A percentile compares a stretch with the other conserved stretches of the same genome.
Conservation (phyloP, 2,329 filamentous ascomycete species). For the Diatrype stigma region DNA sequence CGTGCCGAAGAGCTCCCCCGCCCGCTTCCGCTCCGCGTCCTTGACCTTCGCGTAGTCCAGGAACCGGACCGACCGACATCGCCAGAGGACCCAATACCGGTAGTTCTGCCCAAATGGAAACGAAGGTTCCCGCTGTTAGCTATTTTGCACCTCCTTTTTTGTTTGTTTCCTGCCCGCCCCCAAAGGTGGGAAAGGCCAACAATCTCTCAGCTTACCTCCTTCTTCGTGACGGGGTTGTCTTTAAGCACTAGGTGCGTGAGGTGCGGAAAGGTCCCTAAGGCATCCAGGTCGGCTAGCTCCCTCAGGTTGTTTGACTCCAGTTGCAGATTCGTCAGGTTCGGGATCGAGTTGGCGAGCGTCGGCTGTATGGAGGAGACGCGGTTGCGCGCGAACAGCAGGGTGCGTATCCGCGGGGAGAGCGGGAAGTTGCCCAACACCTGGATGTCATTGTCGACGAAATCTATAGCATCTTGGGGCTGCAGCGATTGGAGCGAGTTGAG, state of each 20-base stretch:
- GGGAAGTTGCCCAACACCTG: slow-evolving; percentile 87
- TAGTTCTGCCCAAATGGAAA: slow-evolving; percentile 66
- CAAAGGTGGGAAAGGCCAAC: no score
- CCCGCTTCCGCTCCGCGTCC: slow-evolving; percentile 72
- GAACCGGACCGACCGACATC: slow-evolving; percentile 79
- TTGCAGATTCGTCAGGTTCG: slow-evolving; percentile 77
- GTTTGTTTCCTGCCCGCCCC: not conserved
- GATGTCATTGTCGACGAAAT: slow-evolving; percentile 98
- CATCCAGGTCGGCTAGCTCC: slow-evolving; percentile 84
- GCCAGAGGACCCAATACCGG: slow-evolving; percentile 86
- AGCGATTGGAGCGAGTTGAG: not conserved
- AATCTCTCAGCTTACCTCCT: slow-evolving; percentile 90
- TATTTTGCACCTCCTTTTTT: not conserved
- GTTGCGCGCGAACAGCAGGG: slow-evolving; percentile 85
- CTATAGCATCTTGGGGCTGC: slow-evolving; percentile 92
- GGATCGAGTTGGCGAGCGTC: slow-evolving; percentile 68
- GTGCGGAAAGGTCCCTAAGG: slow-evolving; percentile 62
- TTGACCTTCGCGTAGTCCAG: slow-evolving; percentile 92
- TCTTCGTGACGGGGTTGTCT: slow-evolving; percentile 87
- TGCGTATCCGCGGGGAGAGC: slow-evolving; percentile 80
- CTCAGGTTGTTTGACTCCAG: slow-evolving; percentile 76
- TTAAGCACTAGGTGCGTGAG: slow-evolving; percentile 77
- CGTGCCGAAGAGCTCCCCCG: slow-evolving; percentile 79
- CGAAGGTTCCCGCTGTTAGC: not conserved
- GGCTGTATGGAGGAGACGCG: slow-evolving; percentile 79